Base-by-base conservation (phyloP, 2,329 filamentous ascomycete species). In the Raffaelea arxii region DNA sequence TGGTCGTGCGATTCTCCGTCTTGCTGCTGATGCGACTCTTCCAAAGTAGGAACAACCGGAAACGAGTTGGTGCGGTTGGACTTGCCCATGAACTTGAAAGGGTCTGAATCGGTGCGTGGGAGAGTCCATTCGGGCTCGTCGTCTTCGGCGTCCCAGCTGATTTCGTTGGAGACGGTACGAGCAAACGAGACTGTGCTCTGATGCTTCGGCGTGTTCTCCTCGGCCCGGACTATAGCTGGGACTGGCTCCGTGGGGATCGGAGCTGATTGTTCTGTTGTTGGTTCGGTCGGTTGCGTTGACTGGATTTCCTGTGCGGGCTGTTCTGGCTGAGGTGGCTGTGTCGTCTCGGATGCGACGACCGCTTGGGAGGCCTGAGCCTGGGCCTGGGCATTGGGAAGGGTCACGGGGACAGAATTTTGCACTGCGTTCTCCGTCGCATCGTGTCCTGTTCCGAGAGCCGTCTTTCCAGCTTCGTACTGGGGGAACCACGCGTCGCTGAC, bases 1-100 rank as follows among this genome's bases (percentile, higher is more conserved):
- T 46, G 39, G 23, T 36, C 23, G 9, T 24, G 14, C 12, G 22
- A 6, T 3, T 42, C 12, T 11, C 14, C 21, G 22, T 68, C 63
- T 6, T 59, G 47, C 38, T 60, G 55, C 19, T 60, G 56, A 24
- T 54, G 53, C 21, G 60, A 51, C 32, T 53, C 32, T 44, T 67
- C 59, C 6, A 64, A 53, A 1, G 70, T 67, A 11, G 77, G 74
- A 1, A 81, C 75, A 11, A 62, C 61, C 2, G 80, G 79, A 51
- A 83, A 83, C 0, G 79, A 82, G 56, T 83, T 83, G 36, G 77
- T 76, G 55, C 76, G 68, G 46, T 79, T 72, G 43, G 63, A 71
- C 3, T 71, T 65, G 9, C 74, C 64, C 74, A 82, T 77, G 52
- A 77, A 75, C 49, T 72, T 74, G 62, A 79, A 81, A 3, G 73